These are phyloP conservation scores for Nothophytophthora sp. DNA, from an alignment of 352 stramenopile species.

Conservation along the genomic window DNA sequence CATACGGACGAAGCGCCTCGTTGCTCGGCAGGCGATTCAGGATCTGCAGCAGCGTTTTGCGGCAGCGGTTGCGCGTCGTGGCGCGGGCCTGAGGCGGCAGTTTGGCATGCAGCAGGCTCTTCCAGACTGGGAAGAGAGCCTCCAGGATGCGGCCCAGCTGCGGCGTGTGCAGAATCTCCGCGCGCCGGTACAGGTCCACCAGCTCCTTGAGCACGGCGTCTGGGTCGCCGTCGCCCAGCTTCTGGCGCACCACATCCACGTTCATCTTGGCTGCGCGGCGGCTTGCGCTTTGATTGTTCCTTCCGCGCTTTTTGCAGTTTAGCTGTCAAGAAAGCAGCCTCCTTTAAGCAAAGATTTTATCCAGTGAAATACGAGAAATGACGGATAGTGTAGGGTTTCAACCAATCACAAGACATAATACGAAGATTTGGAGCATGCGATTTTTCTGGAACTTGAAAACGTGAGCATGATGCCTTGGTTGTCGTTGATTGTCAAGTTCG, in stretches of 20 bases:
- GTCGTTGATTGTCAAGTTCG: too few species aligned
- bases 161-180: conserved; percentile 87
- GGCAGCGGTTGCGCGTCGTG: conserved; percentile 86
- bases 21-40: conserved; percentile 95
- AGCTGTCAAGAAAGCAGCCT: neutral
- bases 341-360: too few species aligned
- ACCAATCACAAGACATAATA: too few species aligned
- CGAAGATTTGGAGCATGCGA: too few species aligned
- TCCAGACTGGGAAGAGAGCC: conserved; percentile 90
- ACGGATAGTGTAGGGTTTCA: too few species aligned
- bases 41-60: conserved; percentile 95
- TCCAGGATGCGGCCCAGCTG: conserved; percentile 92
- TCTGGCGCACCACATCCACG: conserved; percentile 86
- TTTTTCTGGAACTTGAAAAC: too few species aligned
- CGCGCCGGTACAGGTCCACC: conserved; percentile 84
- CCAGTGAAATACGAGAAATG: too few species aligned
- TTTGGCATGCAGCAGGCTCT: conserved; percentile 77
- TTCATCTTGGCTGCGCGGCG: conserved; percentile 66
- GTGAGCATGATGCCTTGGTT: too few species aligned
- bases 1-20: conserved; percentile 94
- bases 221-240: conserved; percentile 76
- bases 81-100: conserved; percentile 73
- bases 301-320: conserved; percentile 9
- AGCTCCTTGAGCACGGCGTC: conserved; percentile 84
- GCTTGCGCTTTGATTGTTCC: conserved; percentile 17